These are phyloP conservation scores for Citrus mangshanensis DNA, from an alignment of 345 rosid species.

Conservation along the genomic window DNA sequence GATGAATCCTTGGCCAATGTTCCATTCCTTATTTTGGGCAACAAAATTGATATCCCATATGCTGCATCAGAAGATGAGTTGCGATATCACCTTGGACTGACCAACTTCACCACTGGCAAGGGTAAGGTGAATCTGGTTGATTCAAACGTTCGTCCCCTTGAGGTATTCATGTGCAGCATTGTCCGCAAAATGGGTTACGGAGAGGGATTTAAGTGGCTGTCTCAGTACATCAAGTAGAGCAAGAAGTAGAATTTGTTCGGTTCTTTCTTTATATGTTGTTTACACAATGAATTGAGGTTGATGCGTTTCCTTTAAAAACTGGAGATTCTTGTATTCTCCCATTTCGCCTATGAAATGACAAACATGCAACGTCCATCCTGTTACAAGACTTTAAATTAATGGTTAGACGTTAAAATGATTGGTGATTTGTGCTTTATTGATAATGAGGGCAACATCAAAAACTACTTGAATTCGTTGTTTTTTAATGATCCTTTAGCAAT, in stretches of 20 bases:
- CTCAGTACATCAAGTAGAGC: constrained; percentile 61
- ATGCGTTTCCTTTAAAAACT: constrained; percentile 10
- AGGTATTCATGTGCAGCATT: constrained; percentile 76
- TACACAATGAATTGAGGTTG: constrained; percentile 19
- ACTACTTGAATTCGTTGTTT: background rate
- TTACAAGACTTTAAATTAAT: background rate
- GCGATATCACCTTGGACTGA: constrained; percentile 60
- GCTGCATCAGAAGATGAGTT: constrained; percentile 75
- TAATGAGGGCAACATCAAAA: too few relatives aligned
- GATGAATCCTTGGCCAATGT: constrained; percentile 60
- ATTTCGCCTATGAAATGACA: constrained; percentile 1
- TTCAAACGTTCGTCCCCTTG: constrained; percentile 57
- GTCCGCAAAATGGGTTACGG: constrained; percentile 80
- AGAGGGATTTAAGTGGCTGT: constrained; percentile 75
- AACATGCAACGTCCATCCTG: background rate
- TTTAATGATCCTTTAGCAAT: background rate
- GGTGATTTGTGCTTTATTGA: background rate
- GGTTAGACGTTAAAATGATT: background rate
- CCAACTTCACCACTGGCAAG: constrained; percentile 73
- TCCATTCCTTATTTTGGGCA: constrained; percentile 63
- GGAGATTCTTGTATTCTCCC: constrained; percentile 4
- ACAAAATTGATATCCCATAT: constrained; percentile 68
- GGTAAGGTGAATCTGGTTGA: constrained; percentile 53
- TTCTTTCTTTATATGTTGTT: constrained; percentile 15
- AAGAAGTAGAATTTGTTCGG: constrained; percentile 8